Conservation (phyloP, 108 stramenopile species). For the Chaetoceros muelleri region DNA sequence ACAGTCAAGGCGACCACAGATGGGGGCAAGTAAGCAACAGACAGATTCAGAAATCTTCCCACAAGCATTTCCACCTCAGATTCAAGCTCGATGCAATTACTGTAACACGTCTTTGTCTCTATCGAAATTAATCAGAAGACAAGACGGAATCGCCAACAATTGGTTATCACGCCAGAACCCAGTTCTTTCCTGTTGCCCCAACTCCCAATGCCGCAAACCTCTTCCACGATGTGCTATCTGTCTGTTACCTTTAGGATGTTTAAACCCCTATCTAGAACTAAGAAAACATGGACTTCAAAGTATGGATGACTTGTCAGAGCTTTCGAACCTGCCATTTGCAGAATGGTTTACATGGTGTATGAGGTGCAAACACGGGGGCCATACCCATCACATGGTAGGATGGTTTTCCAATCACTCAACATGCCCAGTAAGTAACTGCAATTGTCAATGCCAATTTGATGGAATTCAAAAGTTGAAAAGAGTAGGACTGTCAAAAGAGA, state of each 20-base stretch:
- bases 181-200: constrained; percentile 72
- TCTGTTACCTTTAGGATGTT: constrained; percentile 60
- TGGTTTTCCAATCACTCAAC: constrained; percentile 78
- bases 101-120: constrained; percentile 56
- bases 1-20: background rate
- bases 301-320: constrained; percentile 43
- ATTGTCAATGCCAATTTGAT: constrained; percentile 81
- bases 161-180: constrained; percentile 74
- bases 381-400: constrained; percentile 72
- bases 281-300: constrained; percentile 29
- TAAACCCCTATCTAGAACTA: constrained; percentile 85
- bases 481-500: constrained; percentile 4
- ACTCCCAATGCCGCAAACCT: constrained; percentile 68
- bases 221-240: constrained; percentile 81
- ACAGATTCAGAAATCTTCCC: constrained; percentile 19
- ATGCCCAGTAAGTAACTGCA: constrained; percentile 83
- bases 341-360: constrained; percentile 92
- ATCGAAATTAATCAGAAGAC: constrained; percentile 33
- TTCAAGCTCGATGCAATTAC: constrained; percentile 80
- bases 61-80: constrained; percentile 25
- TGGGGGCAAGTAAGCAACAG: constrained; percentile 8
- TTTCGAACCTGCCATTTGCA: constrained; percentile 59
- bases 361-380: constrained; percentile 77
- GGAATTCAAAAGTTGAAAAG: constrained; percentile 49
- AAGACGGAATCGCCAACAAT: constrained; percentile 58